These are phyloP conservation scores for Aphanomyces euteiches DNA, from an alignment of 352 stramenopile genomes.

Conservation along the genomic window DNA sequence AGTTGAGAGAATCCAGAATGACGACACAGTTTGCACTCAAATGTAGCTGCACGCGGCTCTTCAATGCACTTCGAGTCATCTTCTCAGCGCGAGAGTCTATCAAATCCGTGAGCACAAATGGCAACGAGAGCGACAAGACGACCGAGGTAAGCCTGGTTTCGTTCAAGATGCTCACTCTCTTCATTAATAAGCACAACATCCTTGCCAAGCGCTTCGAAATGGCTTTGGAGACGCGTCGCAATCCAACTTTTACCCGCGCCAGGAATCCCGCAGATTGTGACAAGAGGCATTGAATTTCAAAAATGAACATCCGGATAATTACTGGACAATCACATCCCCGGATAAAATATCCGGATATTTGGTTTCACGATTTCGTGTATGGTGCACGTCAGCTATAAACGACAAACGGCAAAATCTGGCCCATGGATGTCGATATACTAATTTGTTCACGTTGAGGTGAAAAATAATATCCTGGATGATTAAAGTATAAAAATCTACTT, in stretches of 20 bases:
- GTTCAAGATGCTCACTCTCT: constrained; percentile 56
- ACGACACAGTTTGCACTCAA: constrained; percentile 73
- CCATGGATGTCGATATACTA: too few species aligned
- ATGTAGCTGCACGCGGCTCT: constrained; percentile 55
- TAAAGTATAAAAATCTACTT: too few species aligned
- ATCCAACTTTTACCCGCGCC: constrained; percentile 63
- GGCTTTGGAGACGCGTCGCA: constrained; percentile 44
- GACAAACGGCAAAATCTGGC: too few species aligned
- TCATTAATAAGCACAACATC: constrained; percentile 59
- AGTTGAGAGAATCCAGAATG: constrained; percentile 92
- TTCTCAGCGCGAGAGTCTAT: constrained; percentile 64
- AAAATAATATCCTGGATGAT: too few species aligned
- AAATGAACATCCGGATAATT: not conserved
- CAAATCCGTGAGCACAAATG: constrained; percentile 7
- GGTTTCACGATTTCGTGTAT: too few species aligned
- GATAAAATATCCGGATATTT: too few species aligned
- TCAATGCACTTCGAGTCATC: constrained; percentile 60
- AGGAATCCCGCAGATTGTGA: constrained; percentile 67
- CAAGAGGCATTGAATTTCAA: constrained; percentile 55
- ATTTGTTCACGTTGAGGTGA: too few species aligned
- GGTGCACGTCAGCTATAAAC: too few species aligned
- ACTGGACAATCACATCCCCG: not conserved
- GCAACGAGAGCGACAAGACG: not conserved
- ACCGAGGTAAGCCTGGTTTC: constrained; percentile 59
- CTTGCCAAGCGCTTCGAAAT: constrained; percentile 43